phyloP scores from a whole-genome alignment of 2,329 filamentous ascomycete species.

The Ceratocystis cacaofunesta region DNA sequence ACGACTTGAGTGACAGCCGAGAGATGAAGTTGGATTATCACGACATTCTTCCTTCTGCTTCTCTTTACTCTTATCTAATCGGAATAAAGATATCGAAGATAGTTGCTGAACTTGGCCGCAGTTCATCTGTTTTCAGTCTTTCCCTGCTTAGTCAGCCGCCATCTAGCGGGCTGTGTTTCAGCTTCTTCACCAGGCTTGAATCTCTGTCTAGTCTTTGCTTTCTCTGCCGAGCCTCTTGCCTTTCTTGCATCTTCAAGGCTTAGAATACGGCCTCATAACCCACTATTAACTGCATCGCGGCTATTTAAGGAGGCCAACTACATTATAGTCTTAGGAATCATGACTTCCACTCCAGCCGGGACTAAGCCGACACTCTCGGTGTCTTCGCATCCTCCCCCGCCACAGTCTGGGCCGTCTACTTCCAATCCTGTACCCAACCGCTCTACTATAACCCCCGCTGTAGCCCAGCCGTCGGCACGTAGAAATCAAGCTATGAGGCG shows the following conservation, averaged over 20 bases:
- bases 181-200: background rate
- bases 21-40: background rate
- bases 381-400: background rate
- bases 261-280: no score
- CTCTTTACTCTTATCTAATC: background rate
- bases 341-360: background rate
- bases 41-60: background rate
- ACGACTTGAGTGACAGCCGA: background rate
- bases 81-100: background rate
- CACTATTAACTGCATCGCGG: background rate
- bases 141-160: background rate
- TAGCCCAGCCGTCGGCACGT: constrained; percentile 38
- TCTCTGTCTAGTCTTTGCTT: background rate
- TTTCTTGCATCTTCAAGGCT: no score
- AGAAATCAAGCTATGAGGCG: constrained; percentile 64
- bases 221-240: background rate
- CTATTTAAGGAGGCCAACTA: background rate
- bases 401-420: background rate
- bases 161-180: background rate
- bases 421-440: background rate
- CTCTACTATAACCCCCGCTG: background rate
- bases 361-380: background rate
- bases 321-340: background rate
- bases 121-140: background rate
- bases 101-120: background rate